Conservation (phyloP, 305 asterid species). For the Solanum aculeatissimum region DNA sequence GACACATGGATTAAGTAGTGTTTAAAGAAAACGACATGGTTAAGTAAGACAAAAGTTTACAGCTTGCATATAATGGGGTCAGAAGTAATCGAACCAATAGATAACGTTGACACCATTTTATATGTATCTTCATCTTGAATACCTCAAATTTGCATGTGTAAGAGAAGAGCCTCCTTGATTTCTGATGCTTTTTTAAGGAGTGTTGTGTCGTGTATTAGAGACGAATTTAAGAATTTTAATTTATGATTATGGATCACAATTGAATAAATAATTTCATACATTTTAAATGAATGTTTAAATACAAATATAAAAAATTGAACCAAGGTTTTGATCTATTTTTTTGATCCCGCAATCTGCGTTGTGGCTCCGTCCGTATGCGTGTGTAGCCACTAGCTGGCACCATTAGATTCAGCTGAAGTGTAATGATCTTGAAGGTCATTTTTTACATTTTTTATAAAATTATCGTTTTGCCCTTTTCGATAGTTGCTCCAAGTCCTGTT, state of each 20-base stretch:
- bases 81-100: constrained; percentile 1
- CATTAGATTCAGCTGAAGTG: too few species aligned
- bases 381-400: not conserved
- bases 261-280: not conserved
- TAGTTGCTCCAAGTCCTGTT: too few species aligned
- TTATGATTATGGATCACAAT: not conserved
- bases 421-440: too few species aligned
- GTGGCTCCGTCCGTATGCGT: not conserved
- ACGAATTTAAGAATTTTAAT: not conserved
- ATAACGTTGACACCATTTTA: not conserved
- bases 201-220: not conserved
- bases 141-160: not conserved
- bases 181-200: not conserved
- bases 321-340: not conserved
- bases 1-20: not conserved
- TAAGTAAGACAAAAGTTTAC: not conserved
- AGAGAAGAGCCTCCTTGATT: not conserved
- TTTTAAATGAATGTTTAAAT: too few species aligned
- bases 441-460: too few species aligned
- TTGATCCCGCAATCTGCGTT: not conserved
- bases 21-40: constrained; percentile 1
- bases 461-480: too few species aligned
- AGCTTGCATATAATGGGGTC: not conserved
- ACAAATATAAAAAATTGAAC: not conserved
- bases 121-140: constrained; percentile 1